phyloP scores from a whole-genome alignment of 371 early-diverging fungal species.

The Lichtheimia hyalospora region DNA sequence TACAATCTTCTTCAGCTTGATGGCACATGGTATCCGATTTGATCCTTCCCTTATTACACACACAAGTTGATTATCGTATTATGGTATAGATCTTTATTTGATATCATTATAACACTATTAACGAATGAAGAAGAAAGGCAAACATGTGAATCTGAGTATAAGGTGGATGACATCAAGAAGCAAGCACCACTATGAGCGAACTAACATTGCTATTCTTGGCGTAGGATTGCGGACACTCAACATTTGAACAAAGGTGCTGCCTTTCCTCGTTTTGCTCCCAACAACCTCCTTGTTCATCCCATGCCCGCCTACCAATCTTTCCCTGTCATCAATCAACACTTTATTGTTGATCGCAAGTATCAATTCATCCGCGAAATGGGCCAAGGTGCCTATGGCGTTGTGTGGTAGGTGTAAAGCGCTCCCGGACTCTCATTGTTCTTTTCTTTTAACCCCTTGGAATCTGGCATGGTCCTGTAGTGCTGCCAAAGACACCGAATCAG shows the following conservation, averaged over 20 bases:
- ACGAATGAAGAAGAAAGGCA: too few relatives aligned
- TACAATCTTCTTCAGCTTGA: too few relatives aligned
- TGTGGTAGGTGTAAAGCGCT: slow-evolving; percentile 14
- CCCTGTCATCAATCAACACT: slow-evolving; percentile 69
- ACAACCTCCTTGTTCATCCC: background rate
- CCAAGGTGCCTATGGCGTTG: slow-evolving; percentile 84
- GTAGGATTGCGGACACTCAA: too few relatives aligned
- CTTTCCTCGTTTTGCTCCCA: slow-evolving; percentile 5
- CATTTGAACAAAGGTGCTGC: background rate
- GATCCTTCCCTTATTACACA: too few relatives aligned
- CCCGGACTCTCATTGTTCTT: background rate
- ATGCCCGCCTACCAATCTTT: slow-evolving; percentile 59
- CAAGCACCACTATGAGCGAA: too few relatives aligned
- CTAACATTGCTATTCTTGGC: too few relatives aligned
- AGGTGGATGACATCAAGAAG: too few relatives aligned
- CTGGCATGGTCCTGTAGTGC: slow-evolving; percentile 48
- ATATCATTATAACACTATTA: too few relatives aligned
- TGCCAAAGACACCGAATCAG: slow-evolving; percentile 75
- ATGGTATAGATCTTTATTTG: too few relatives aligned
- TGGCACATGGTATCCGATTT: too few relatives aligned
- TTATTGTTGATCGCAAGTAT: slow-evolving; percentile 75
- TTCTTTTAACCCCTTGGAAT: slow-evolving; percentile 2
- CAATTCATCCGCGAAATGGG: slow-evolving; percentile 86
- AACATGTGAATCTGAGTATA: too few relatives aligned
- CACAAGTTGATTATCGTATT: too few relatives aligned